A percentile compares a stretch with the other conserved stretches of the same genome.
phyloP scores from a whole-genome alignment of 73 alveolate species.

The Paramecium bursaria region DNA sequence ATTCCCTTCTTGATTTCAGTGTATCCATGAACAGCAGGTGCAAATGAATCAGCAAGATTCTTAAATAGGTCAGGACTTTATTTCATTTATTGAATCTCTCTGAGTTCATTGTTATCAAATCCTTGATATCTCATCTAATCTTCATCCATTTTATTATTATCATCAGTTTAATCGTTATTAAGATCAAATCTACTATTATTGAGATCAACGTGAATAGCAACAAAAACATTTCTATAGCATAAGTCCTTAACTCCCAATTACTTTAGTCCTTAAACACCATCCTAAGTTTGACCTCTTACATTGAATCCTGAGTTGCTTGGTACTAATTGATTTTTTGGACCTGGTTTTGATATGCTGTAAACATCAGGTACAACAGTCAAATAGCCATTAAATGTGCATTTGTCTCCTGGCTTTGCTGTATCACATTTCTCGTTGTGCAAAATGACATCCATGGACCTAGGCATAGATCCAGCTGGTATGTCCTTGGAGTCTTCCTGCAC shows the following conservation, averaged over 20 bases:
- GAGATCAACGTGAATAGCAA: constrained; percentile 89
- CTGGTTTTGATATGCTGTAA: constrained; percentile 94
- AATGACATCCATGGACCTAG: constrained; percentile 97
- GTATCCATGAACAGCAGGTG: constrained; percentile 98
- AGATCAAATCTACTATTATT: constrained; percentile 75
- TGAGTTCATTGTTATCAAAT: constrained; percentile 84
- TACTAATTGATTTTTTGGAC: constrained; percentile 81
- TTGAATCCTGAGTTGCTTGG: constrained; percentile 80
- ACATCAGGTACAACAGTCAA: constrained; percentile 98
- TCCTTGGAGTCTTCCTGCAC: constrained; percentile 95
- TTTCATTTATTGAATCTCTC: constrained; percentile 84
- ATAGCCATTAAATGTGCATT: constrained; percentile 83
- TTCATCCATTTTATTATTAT: constrained; percentile 80
- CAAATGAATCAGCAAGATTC: constrained; percentile 92
- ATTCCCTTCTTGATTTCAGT: constrained; percentile 99
- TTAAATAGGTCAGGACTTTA: constrained; percentile 81
- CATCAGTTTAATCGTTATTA: constrained; percentile 70
- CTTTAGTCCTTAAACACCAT: constrained; percentile 96
- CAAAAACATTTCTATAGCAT: constrained; percentile 94
- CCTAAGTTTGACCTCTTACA: constrained; percentile 84
- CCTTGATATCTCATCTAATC: constrained; percentile 66
- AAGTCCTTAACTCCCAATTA: constrained; percentile 97
- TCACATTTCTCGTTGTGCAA: constrained; percentile 94
- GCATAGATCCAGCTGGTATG: constrained; percentile 99
- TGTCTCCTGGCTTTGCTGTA: constrained; percentile 97